Percentiles rank a stretch among this genome's conserved stretches.
phyloP scores from a whole-genome alignment of 495 filamentous ascomycete genomes.

The Daldinia loculata region DNA sequence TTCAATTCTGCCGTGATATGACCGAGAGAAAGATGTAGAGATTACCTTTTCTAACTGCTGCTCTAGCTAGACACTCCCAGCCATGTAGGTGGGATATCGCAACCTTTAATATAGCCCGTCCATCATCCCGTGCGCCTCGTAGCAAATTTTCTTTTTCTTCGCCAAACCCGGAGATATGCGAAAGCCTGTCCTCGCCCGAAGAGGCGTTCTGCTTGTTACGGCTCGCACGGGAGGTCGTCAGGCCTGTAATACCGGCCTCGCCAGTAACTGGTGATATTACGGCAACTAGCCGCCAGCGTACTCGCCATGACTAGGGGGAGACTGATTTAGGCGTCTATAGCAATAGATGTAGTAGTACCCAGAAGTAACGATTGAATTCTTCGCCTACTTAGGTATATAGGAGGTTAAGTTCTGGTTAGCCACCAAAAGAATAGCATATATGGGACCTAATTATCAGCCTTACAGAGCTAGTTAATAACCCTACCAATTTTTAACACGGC shows the following conservation, averaged over 20 bases:
- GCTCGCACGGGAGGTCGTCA: not conserved
- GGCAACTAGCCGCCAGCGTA: not conserved
- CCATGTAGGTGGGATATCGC: not conserved
- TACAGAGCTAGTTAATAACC: not conserved
- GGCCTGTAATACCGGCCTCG: not conserved
- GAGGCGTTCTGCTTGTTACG: not conserved
- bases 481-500: not conserved
- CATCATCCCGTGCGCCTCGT: not conserved
- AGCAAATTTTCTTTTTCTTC: not conserved
- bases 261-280: not conserved
- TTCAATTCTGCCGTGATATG: not conserved
- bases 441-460: not conserved
- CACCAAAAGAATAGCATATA: not conserved
- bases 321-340: not conserved
- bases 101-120: not conserved
- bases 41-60: not conserved
- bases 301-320: not conserved
- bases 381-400: not conserved
- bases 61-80: not conserved
- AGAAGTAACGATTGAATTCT: not conserved
- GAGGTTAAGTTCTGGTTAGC: not conserved
- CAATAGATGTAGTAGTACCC: not conserved
- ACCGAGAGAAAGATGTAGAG: not conserved
- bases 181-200: slow-evolving; percentile 22
- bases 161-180: slow-evolving; percentile 6